A percentile compares a stretch with the other conserved stretches of the same genome.
Evolutionary conservation across 305 asterid species (phyloP).

Genomic region (Ilex paraguariensis): DNA sequence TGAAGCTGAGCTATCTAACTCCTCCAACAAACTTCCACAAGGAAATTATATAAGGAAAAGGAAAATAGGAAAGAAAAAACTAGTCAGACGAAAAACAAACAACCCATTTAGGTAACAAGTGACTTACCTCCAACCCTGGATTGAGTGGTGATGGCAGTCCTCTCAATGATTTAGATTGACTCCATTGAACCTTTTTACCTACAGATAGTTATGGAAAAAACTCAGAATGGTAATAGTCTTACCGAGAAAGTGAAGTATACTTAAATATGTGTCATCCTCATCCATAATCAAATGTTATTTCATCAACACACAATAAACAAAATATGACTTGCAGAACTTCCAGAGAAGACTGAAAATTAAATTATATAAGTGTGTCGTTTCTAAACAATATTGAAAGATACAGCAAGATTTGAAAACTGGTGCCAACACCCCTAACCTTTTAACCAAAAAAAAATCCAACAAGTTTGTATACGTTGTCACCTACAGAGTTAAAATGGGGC

Average conservation of each 20-base stretch:
- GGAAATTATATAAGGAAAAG: constrained; percentile 6
- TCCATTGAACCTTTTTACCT: constrained; percentile 64
- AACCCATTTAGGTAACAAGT: constrained; percentile 7
- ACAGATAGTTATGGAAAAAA: constrained; percentile 21
- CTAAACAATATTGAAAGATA: too few species aligned
- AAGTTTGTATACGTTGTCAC: neutral
- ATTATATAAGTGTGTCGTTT: too few species aligned
- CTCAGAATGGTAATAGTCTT: constrained; percentile 10
- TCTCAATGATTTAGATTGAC: constrained; percentile 63
- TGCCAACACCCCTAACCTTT: too few species aligned
- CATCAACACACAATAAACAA: neutral
- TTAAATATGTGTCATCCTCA: neutral
- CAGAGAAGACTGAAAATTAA: too few species aligned
- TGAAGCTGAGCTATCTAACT: constrained; percentile 23
- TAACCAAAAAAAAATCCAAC: too few species aligned
- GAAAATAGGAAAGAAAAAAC: constrained; percentile 10
- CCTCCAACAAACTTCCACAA: constrained; percentile 3
- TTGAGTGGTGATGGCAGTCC: constrained; percentile 45
- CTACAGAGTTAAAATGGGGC: neutral
- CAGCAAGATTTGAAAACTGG: too few species aligned
- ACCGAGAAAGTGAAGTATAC: constrained; percentile 4
- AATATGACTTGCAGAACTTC: too few species aligned
- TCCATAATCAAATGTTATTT: neutral
- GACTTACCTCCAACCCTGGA: constrained; percentile 61
- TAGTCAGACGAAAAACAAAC: constrained; percentile 1